phyloP scores from a whole-genome alignment of 169 alveolate species.

The Cryptosporidium sp. region DNA sequence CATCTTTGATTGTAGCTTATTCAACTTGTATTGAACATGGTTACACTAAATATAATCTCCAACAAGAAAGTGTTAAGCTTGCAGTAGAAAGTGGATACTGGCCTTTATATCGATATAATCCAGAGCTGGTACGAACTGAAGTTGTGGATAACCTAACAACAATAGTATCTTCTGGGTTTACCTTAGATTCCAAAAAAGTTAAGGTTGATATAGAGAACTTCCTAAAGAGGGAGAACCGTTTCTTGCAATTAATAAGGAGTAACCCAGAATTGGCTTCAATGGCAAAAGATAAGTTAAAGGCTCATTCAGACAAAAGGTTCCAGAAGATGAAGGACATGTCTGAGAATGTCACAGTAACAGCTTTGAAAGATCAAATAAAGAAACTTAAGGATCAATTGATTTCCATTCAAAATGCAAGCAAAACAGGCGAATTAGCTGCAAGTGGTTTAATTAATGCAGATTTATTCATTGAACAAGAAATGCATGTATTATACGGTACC shows the following conservation, averaged over 20 bases:
- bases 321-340: constrained; percentile 61
- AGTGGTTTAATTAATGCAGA: neutral
- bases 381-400: constrained; percentile 42
- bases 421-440: neutral
- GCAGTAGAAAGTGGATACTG: constrained; percentile 82
- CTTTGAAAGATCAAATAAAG: constrained; percentile 61
- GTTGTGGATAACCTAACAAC: constrained; percentile 32
- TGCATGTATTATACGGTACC: constrained; percentile 76
- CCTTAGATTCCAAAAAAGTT: constrained; percentile 76
- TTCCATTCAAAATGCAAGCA: constrained; percentile 22
- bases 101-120: constrained; percentile 80
- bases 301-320: constrained; percentile 66
- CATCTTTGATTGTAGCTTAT: constrained; percentile 80
- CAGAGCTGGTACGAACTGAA: constrained; percentile 26
- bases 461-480: constrained; percentile 9
- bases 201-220: constrained; percentile 63
- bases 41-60: constrained; percentile 59
- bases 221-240: constrained; percentile 77
- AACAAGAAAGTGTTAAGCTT: constrained; percentile 76
- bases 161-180: constrained; percentile 72
- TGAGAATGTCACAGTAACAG: constrained; percentile 35
- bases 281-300: constrained; percentile 44
- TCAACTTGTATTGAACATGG: constrained; percentile 83
- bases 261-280: constrained; percentile 77
- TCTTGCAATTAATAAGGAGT: constrained; percentile 68